Evolutionary conservation across 1,284 basidiomycete genomes (phyloP).

Genomic region (Ceratorhiza oryzae-sativae): DNA sequence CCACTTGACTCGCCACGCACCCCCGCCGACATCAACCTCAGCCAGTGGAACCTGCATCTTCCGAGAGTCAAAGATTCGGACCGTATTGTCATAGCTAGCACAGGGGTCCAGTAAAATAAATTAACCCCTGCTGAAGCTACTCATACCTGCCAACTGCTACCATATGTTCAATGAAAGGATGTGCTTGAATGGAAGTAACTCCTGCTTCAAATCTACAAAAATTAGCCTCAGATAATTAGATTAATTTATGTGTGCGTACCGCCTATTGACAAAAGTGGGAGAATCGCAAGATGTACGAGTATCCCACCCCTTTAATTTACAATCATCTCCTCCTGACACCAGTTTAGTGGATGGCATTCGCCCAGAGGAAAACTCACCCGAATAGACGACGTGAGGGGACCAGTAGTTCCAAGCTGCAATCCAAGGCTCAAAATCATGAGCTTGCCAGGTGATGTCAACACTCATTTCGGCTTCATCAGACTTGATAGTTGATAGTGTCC

Average conservation of each 20-base stretch:
- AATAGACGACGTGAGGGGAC: conserved; percentile 79
- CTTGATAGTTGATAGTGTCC: conserved; percentile 68
- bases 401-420: conserved; percentile 90
- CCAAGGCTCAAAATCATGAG: conserved; percentile 97
- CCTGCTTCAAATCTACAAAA: conserved; percentile 84
- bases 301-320: conserved; percentile 93
- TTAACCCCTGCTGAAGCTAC: no score
- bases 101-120: neutral
- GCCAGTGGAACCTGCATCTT: conserved; percentile 67
- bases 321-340: conserved; percentile 86
- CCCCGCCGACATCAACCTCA: conserved; percentile 80
- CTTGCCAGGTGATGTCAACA: conserved; percentile 72
- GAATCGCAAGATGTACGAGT: conserved; percentile 66
- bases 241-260: conserved; percentile 55
- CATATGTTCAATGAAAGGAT: conserved; percentile 80
- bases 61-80: conserved; percentile 86
- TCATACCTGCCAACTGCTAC: conserved; percentile 94
- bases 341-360: neutral
- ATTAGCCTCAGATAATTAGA: neutral
- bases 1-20: conserved; percentile 97
- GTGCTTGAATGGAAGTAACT: conserved; percentile 88
- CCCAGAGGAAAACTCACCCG: conserved; percentile 60
- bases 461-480: conserved; percentile 56
- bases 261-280: conserved; percentile 76
- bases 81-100: conserved; percentile 82